A percentile compares a stretch with the other conserved stretches of the same genome.
Conservation (phyloP, 495 filamentous ascomycete genomes). For the Friedmanniomyces endolithicus region DNA sequence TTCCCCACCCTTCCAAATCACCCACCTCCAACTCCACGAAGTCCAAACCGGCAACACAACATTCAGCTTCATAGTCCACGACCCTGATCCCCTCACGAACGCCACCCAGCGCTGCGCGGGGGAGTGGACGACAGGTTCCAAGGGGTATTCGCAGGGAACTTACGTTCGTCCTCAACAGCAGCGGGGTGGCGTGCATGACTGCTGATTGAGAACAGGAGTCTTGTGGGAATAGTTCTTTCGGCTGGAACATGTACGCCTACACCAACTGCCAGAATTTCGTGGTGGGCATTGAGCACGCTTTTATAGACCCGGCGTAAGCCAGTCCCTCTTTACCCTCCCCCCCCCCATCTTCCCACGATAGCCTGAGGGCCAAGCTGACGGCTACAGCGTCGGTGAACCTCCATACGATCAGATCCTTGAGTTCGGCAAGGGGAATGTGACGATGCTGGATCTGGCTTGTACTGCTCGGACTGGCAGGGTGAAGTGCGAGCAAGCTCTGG, state of each 20-base stretch:
- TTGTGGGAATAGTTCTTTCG: constrained; percentile 19
- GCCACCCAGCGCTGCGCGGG: constrained; percentile 6
- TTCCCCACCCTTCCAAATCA: constrained; percentile 5
- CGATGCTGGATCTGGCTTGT: background rate
- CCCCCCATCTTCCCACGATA: too few species aligned
- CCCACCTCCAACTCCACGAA: constrained; percentile 1
- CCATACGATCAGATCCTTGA: constrained; percentile 10
- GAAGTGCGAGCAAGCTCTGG: constrained; percentile 1
- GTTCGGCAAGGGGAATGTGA: constrained; percentile 11
- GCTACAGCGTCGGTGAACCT: constrained; percentile 7
- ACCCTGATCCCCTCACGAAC: constrained; percentile 13
- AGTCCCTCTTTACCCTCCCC: too few species aligned
- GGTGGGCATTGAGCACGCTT: constrained; percentile 17
- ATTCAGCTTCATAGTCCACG: constrained; percentile 16
- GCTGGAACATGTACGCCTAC: constrained; percentile 13
- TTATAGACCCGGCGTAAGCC: constrained; percentile 12
- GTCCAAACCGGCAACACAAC: constrained; percentile 4
- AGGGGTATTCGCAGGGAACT: background rate
- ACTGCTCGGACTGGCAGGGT: background rate
- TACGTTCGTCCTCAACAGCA: constrained; percentile 1
- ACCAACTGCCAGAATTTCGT: constrained; percentile 1
- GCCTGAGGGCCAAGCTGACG: too few species aligned
- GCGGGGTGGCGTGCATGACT: background rate
- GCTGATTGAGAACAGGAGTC: background rate
- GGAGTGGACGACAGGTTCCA: constrained; percentile 2